A percentile compares a stretch with the other conserved stretches of the same genome.
These are phyloP conservation scores for Hypoxylon subgilvum DNA, from an alignment of 495 filamentous ascomycete species.

Conservation along the genomic window DNA sequence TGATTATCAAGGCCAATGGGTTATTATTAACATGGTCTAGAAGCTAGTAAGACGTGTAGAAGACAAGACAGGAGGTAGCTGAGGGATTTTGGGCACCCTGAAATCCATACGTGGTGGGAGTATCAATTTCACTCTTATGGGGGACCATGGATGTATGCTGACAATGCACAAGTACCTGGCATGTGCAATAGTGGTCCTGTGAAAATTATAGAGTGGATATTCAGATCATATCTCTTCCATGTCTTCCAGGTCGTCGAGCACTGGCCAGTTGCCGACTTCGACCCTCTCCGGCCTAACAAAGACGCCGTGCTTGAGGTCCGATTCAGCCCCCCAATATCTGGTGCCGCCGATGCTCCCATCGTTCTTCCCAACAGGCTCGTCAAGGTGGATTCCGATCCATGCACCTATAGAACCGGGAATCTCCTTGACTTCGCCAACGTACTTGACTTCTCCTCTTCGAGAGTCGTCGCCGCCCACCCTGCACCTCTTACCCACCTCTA, in stretches of 20 bases:
- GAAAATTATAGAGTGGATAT: neutral
- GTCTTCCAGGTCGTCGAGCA: slow-evolving; percentile 75
- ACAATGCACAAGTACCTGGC: too few species aligned
- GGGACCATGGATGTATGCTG: too few species aligned
- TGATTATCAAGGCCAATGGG: too few species aligned
- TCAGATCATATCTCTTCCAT: slow-evolving; percentile 79
- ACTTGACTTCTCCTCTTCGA: slow-evolving; percentile 82
- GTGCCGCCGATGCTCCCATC: slow-evolving; percentile 81
- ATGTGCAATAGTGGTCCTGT: too few species aligned
- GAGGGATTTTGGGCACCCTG: too few species aligned
- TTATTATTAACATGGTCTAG: too few species aligned
- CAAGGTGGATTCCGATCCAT: slow-evolving; percentile 85
- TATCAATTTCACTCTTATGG: too few species aligned
- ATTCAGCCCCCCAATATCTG: slow-evolving; percentile 73
- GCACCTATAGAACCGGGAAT: slow-evolving; percentile 74
- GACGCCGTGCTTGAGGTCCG: slow-evolving; percentile 71
- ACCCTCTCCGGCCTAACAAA: slow-evolving; percentile 91
- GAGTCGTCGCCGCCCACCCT: slow-evolving; percentile 68
- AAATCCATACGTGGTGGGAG: too few species aligned
- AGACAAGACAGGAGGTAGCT: too few species aligned
- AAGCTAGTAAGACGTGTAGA: too few species aligned
- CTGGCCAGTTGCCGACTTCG: slow-evolving; percentile 85
- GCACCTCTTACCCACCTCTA: slow-evolving; percentile 68
- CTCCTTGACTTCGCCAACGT: slow-evolving; percentile 79
- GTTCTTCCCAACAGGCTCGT: slow-evolving; percentile 89